Conservation (phyloP, 2,329 filamentous ascomycete species). For the Phaeophleospora eucalypticola region DNA sequence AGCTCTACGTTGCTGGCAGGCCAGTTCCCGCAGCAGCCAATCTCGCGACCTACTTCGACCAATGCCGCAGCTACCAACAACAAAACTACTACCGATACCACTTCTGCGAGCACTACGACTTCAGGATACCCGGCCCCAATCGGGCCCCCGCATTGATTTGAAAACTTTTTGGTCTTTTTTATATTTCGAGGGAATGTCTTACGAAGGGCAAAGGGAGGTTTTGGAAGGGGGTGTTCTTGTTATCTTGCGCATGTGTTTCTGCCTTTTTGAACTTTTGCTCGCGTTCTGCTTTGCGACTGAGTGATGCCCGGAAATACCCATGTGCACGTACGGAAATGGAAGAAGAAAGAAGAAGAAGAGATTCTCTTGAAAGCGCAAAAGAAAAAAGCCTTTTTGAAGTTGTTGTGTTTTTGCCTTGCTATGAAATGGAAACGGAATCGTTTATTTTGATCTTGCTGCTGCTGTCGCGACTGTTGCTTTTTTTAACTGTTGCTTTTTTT, state of each 20-base stretch:
- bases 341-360: conserved; percentile 12
- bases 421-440: conserved; percentile 1
- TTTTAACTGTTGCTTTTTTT: not conserved
- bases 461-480: no score
- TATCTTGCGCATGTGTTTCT: conserved; percentile 11
- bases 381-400: conserved; percentile 13
- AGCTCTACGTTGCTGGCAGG: conserved; percentile 15
- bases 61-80: conserved; percentile 18
- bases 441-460: not conserved
- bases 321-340: conserved; percentile 3
- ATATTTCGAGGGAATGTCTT: conserved; percentile 9
- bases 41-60: conserved; percentile 20
- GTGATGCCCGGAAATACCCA: not conserved
- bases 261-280: conserved; percentile 10
- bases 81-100: conserved; percentile 17
- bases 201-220: conserved; percentile 1
- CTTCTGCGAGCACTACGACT: conserved; percentile 26
- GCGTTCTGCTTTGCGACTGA: not conserved
- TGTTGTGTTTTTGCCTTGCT: no score
- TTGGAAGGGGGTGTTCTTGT: conserved; percentile 6
- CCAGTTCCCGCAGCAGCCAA: conserved; percentile 16
- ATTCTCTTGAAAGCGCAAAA: conserved; percentile 12
- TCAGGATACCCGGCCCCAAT: conserved; percentile 39
- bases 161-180: conserved; percentile 14
- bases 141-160: conserved; percentile 36